Evolutionary conservation across 441 rosid species (phyloP), one percentile per base, ranked within the genome.

Genomic region (Gossypium gossypioides): DNA sequence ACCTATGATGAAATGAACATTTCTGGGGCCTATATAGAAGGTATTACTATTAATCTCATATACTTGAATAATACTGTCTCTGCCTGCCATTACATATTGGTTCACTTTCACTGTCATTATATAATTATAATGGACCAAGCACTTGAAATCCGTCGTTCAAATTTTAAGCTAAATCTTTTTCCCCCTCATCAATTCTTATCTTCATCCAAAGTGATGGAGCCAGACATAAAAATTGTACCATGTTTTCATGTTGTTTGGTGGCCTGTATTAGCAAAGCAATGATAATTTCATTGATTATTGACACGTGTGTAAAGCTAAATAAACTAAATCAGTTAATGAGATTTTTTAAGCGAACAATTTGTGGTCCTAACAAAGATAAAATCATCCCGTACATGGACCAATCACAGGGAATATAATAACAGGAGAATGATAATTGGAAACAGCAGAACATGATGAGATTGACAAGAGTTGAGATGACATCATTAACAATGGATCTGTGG

Each of bases 361-460:
- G 74, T 71, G 74, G 74, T 71, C 74, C 67, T 21, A 59, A 15
- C 48, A 10, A 21, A 51, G 16, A 15, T 4, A 34, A 13, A 13
- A 32, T 25, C 54, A 6, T 16, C 48, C 34, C 46, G 60, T 25
- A 19, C 44, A 46, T 37, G 19, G 34, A 29, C 34, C 34, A 29
- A 29, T 29, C 34, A 29, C 34, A 29, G 34, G 34, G 71, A 68
- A 32, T 32, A 32, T 32, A 32, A 32, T 32, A 32, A 32, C 40
- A 46, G 59, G 6, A 19, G 44, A 48, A n/a, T 13, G 6, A 70
- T 56, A n/a, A 15, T 40, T 51, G 52, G 27, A 54, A 9, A 44
- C 71, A 44, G 48, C 18, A 13, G 12, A 68, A 70, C 1, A 63
- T 75, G 78, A 78, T 68, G 71, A 74, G 73, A 68, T 6, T 65